Percentiles rank a stretch among this genome's conserved stretches.
phyloP scores from a whole-genome alignment of 345 rosid species.

The Rhizophora apiculata region DNA sequence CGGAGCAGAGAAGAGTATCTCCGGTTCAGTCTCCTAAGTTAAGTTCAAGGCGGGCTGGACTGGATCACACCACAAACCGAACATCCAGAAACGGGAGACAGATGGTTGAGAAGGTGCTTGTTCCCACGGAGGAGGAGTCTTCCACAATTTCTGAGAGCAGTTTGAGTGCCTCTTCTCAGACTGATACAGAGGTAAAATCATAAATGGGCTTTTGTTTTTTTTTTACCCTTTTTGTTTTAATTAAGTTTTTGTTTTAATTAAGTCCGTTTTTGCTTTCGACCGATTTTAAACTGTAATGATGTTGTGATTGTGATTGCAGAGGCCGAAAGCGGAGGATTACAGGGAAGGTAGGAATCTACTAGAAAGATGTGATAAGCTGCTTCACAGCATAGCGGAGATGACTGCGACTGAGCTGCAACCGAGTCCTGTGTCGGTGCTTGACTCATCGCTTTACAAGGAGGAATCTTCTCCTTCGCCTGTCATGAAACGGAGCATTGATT shows the following conservation, averaged over 20 bases:
- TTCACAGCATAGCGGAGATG: conserved; percentile 86
- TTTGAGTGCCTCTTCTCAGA: conserved; percentile 45
- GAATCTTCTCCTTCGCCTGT: conserved; percentile 79
- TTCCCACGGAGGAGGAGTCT: conserved; percentile 45
- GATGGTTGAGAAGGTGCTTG: conserved; percentile 25
- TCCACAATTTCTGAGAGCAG: conserved; percentile 57
- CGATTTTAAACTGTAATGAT: neutral
- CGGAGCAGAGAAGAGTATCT: conserved; percentile 48
- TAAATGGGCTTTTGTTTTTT: too few relatives aligned
- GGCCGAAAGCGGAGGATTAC: conserved; percentile 51
- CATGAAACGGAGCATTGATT: conserved; percentile 76
- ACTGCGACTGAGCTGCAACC: conserved; percentile 72
- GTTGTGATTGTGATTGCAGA: conserved; percentile 26
- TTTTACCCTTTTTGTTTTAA: too few relatives aligned
- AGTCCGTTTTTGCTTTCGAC: too few relatives aligned
- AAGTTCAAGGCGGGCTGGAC: conserved; percentile 27
- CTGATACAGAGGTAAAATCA: conserved; percentile 54
- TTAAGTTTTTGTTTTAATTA: too few relatives aligned
- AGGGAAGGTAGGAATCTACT: conserved; percentile 60
- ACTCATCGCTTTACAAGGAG: conserved; percentile 75
- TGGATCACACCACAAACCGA: conserved; percentile 32
- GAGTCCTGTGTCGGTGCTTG: conserved; percentile 94
- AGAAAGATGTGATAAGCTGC: conserved; percentile 90
- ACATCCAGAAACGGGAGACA: conserved; percentile 38
- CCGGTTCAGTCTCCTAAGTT: conserved; percentile 49